These are phyloP conservation scores for Sporothrix pallida DNA, from an alignment of 2,329 filamentous ascomycete genomes.

Conservation along the genomic window DNA sequence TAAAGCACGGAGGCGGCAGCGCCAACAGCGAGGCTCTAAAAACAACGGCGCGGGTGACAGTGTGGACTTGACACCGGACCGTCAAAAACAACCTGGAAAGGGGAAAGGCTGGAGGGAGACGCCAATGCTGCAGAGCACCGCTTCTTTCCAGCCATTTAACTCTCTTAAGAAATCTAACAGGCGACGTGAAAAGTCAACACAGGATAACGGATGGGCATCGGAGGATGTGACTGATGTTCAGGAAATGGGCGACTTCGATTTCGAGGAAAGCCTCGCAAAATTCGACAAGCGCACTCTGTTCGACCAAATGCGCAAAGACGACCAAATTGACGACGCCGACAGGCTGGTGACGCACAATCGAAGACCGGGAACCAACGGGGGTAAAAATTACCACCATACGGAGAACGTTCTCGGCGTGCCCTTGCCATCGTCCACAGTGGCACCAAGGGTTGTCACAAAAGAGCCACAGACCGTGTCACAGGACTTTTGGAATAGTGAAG, in stretches of 20 bases:
- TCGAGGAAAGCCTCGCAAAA: constrained; percentile 84
- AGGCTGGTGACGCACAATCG: constrained; percentile 92
- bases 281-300: constrained; percentile 95
- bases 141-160: constrained; percentile 67
- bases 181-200: constrained; percentile 46
- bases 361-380: constrained; percentile 72
- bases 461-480: constrained; percentile 46
- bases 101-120: constrained; percentile 66
- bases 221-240: constrained; percentile 95
- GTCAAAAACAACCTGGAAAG: constrained; percentile 41
- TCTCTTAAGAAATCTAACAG: constrained; percentile 63
- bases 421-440: constrained; percentile 43
- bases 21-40: constrained; percentile 44
- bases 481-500: constrained; percentile 76
- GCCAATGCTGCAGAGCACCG: constrained; percentile 63
- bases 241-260: constrained; percentile 94
- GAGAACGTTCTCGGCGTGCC: constrained; percentile 85
- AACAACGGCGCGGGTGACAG: constrained; percentile 40
- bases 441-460: constrained; percentile 39
- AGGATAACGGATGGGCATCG: constrained; percentile 87
- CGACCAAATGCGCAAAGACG: constrained; percentile 86
- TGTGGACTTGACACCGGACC: constrained; percentile 38
- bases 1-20: constrained; percentile 39
- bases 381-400: constrained; percentile 88
- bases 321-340: constrained; percentile 85